These are phyloP conservation scores for Thecaphora thlaspeos DNA, from an alignment of 1,284 basidiomycete genomes.

Conservation along the genomic window DNA sequence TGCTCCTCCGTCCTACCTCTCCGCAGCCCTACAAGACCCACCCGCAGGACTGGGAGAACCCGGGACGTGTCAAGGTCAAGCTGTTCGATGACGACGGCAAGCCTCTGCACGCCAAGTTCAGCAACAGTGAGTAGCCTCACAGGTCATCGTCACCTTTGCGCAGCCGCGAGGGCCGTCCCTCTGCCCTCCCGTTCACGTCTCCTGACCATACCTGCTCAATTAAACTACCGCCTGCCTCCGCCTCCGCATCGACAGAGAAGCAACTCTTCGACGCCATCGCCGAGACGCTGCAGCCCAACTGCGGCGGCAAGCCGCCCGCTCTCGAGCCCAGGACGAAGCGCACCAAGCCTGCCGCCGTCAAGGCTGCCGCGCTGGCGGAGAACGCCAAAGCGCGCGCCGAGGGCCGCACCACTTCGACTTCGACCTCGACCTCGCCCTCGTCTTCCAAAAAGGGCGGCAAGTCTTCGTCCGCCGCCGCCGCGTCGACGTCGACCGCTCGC, in stretches of 20 bases:
- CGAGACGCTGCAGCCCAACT: conserved; percentile 37
- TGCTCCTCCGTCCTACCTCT: too few relatives aligned
- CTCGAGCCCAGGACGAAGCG: conserved; percentile 31
- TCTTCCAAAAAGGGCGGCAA: conserved; percentile 24
- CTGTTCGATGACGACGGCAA: conserved; percentile 80
- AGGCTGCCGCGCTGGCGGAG: conserved; percentile 27
- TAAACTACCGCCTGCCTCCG: too few relatives aligned
- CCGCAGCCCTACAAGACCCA: conserved; percentile 74
- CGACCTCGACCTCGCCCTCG: conserved; percentile 3
- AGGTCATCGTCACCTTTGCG: too few relatives aligned
- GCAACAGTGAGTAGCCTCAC: conserved; percentile 55
- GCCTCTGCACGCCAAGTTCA: conserved; percentile 70
- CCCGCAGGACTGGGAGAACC: conserved; percentile 92
- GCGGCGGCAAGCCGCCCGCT: conserved; percentile 47
- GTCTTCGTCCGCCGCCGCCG: too few relatives aligned
- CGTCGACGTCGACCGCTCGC: conserved; percentile 3
- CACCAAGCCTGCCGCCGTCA: conserved; percentile 20
- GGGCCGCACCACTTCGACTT: conserved; percentile 4
- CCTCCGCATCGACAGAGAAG: conserved; percentile 66
- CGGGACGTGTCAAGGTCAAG: conserved; percentile 71
- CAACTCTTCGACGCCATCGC: conserved; percentile 63
- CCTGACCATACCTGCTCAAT: too few relatives aligned
- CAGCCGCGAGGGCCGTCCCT: too few relatives aligned
- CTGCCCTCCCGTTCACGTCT: too few relatives aligned
- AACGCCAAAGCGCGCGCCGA: conserved; percentile 20